Evolutionary conservation across 2,329 filamentous ascomycete species (phyloP).

Genomic region (Xylariomycetidae sp.): DNA sequence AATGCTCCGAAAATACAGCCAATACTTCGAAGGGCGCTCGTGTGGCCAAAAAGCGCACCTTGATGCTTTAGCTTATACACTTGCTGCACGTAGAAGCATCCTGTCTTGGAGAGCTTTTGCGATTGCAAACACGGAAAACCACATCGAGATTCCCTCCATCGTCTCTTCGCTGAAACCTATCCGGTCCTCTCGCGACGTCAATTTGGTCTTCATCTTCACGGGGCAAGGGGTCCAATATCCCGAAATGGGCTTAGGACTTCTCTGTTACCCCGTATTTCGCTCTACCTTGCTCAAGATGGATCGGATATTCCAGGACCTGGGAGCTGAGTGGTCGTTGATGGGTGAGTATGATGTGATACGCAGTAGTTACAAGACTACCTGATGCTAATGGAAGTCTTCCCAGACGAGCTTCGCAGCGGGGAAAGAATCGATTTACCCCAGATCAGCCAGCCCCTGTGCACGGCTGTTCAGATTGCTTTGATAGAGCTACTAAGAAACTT

Average conservation of each 20-base stretch:
- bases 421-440: slow-evolving; percentile 1
- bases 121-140: not conserved
- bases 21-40: not conserved
- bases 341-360: slow-evolving; percentile 1
- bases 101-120: slow-evolving; percentile 4
- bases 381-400: not conserved
- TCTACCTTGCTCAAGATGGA: not conserved
- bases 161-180: not conserved
- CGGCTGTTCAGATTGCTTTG: slow-evolving; percentile 22
- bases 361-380: not conserved
- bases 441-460: slow-evolving; percentile 16
- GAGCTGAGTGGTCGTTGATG: slow-evolving; percentile 2
- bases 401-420: not conserved
- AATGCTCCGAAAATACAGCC: slow-evolving; percentile 1
- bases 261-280: not conserved
- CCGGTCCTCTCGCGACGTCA: not conserved
- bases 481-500: slow-evolving; percentile 18
- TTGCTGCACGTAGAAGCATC: slow-evolving; percentile 2
- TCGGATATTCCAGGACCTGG: not conserved
- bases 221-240: not conserved
- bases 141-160: not conserved
- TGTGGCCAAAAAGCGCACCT: too few species aligned
- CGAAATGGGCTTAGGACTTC: not conserved
- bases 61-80: slow-evolving; percentile 5
- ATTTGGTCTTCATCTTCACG: slow-evolving; percentile 2